phyloP scores from a whole-genome alignment of 176 grass and related monocot genomes.

The Zea luxurians region DNA sequence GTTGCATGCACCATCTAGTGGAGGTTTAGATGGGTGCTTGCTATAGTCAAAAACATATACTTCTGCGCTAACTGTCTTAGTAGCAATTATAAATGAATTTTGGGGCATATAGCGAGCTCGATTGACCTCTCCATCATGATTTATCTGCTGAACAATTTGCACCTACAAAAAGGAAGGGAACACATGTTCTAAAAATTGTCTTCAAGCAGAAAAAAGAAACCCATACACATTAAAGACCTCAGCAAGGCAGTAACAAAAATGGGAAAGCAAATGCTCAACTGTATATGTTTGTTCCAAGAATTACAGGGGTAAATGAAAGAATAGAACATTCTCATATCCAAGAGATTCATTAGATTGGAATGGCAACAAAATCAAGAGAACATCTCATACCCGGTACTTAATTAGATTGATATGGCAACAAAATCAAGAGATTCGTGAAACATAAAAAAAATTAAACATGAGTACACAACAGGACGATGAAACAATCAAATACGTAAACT shows the following conservation, averaged over 20 bases:
- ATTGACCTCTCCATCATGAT: constrained; percentile 97
- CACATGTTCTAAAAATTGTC: background rate
- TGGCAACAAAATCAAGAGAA: background rate
- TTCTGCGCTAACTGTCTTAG: constrained; percentile 93
- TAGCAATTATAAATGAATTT: constrained; percentile 97
- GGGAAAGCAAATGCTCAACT: background rate
- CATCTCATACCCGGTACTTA: background rate
- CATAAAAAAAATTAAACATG: background rate
- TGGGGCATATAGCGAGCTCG: constrained; percentile 98
- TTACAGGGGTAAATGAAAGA: background rate
- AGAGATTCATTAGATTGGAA: background rate
- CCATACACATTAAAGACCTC: background rate
- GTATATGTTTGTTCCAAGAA: background rate
- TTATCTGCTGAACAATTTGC: constrained; percentile 99
- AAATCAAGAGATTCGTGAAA: constrained; percentile 19
- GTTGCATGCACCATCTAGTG: constrained; percentile 84
- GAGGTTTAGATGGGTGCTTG: constrained; percentile 97
- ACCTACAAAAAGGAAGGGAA: constrained; percentile 57
- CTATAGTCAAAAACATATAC: constrained; percentile 98
- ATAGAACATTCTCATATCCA: background rate
- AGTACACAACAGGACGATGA: background rate
- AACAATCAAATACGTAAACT: background rate
- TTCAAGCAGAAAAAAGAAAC: background rate
- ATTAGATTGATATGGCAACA: background rate
- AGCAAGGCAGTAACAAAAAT: background rate